phyloP scores from a whole-genome alignment of 805 yeast species.

The Spathaspora arborariae region DNA sequence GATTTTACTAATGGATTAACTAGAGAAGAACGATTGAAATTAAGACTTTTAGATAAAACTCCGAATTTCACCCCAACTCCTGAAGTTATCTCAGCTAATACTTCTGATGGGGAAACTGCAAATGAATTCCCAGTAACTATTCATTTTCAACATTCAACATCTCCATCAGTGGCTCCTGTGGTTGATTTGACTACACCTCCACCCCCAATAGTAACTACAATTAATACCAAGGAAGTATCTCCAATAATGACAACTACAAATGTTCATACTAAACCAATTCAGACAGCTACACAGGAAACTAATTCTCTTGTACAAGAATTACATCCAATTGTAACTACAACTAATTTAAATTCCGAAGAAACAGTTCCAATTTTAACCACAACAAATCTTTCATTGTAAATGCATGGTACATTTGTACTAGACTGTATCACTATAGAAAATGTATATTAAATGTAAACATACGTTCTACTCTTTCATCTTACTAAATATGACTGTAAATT shows the following conservation, averaged over 20 bases:
- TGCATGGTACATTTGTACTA: no score
- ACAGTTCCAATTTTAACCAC: neutral
- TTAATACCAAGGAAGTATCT: neutral
- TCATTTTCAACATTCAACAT: neutral
- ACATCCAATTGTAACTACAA: neutral
- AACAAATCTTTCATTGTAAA: neutral
- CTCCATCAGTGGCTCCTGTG: no score
- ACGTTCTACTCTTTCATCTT: no score
- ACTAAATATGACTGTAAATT: neutral
- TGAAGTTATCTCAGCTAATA: conserved; percentile 4
- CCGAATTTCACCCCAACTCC: conserved; percentile 7
- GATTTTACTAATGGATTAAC: conserved; percentile 23
- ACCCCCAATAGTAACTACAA: neutral
- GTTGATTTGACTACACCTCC: neutral
- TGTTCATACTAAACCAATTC: neutral
- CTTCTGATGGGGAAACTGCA: neutral
- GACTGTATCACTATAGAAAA: neutral
- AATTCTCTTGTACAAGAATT: neutral
- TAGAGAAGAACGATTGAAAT: conserved; percentile 30
- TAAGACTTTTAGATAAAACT: conserved; percentile 19
- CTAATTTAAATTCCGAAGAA: neutral
- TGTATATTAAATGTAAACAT: neutral
- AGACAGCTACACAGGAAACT: neutral
- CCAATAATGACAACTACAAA: neutral
- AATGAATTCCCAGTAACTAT: neutral